phyloP scores from a whole-genome alignment of 345 rosid genomes.

The Salix suchowensis region DNA sequence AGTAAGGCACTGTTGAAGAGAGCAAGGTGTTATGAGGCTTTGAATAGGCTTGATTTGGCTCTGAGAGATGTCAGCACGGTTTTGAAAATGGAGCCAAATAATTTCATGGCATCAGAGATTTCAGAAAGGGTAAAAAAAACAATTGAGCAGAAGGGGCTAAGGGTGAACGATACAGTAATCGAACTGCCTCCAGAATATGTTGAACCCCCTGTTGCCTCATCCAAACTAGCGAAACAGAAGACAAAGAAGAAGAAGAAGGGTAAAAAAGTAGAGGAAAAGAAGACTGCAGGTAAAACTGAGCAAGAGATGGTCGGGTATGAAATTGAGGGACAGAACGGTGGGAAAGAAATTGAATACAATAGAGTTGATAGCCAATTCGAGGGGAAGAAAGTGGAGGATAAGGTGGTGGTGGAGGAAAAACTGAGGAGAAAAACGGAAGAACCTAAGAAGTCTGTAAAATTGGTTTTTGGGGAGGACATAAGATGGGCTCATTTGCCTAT shows the following conservation, averaged over 20 bases:
- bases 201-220: constrained; percentile 47
- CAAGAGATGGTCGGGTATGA: constrained; percentile 24
- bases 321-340: constrained; percentile 6
- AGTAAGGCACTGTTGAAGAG: constrained; percentile 75
- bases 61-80: constrained; percentile 63
- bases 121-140: constrained; percentile 57
- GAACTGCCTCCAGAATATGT: constrained; percentile 71
- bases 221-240: constrained; percentile 40
- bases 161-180: constrained; percentile 49
- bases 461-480: constrained; percentile 72
- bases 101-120: constrained; percentile 69
- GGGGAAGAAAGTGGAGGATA: constrained; percentile 49
- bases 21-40: constrained; percentile 83
- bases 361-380: constrained; percentile 26
- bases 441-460: constrained; percentile 57
- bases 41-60: constrained; percentile 76
- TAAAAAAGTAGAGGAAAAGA: constrained; percentile 32
- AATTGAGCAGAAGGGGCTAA: constrained; percentile 56
- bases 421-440: constrained; percentile 28
- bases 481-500: constrained; percentile 68
- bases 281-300: constrained; percentile 23
- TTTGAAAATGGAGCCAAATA: constrained; percentile 61
- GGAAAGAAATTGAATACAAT: constrained; percentile 31
- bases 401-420: constrained; percentile 53
- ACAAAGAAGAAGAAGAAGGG: constrained; percentile 39